Base-by-base conservation (phyloP, 768 basidiomycete species). In the Cystofilobasidium macerans region DNA sequence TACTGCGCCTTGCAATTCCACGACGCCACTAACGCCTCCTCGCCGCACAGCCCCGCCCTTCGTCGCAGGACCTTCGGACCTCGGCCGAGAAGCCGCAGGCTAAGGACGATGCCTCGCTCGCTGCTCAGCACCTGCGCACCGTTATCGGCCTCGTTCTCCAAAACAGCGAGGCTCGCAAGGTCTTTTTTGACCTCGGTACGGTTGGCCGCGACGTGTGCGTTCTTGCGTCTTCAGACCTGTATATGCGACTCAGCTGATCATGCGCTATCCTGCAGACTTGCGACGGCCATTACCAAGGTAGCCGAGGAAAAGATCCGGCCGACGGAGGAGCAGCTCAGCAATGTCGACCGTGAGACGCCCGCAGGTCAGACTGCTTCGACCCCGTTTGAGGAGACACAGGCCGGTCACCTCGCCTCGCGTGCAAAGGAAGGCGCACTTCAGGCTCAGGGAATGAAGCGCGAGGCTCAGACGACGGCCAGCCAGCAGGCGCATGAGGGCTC, bases 341-440 rank as follows among this genome's bases (percentile, higher is more conserved):
- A 74, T 6, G 83, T 88, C 43, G 84, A 92, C 75, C 80, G 87
- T 47, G 73, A 85, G 42, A 88, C 83, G 0, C 83, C 87, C 0
- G 73, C 79, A 20, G 84, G 86, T 72, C 79, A 86, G 69, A 89
- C 87, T 72, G 12, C 9, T 3, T 16, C 42, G 42, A 42, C 42
- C 16, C 42, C 42, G 7, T 4, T 42, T 14, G 9, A 16, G 51
- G 5, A 32, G 28, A 54, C 28, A 7, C 28, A 32, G 13, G 28
- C 51, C 16, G 28, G 51, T 30, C 5, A 32, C 9, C 13, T 11
- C 2, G 18, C 16, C 6, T 7, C 28, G 9, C 3, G 32, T 11
- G 51, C 51, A 3, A 54, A 54, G 51, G 51, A 54, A 8, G 51
- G 51, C 26, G 6, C 8, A 12, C 6, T 6, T 26, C 51, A 54